These are phyloP conservation scores for Acidiella bohemica DNA, from an alignment of 495 filamentous ascomycete species.

Conservation along the genomic window DNA sequence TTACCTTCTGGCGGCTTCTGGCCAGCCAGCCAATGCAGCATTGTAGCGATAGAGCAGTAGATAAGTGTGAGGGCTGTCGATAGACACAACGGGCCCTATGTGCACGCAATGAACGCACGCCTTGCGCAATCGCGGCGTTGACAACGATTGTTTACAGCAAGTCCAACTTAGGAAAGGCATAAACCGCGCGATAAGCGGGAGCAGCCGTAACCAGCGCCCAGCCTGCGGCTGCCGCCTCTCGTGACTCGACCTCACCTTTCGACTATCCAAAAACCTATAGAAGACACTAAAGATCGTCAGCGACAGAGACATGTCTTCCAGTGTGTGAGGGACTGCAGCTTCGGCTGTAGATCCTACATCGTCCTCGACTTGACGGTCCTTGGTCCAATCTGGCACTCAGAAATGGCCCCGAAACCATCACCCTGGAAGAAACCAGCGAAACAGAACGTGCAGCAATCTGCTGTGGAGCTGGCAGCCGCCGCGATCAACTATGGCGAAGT, in stretches of 20 bases:
- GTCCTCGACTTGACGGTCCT: too few species aligned
- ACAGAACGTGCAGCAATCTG: neutral
- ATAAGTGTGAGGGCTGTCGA: too few species aligned
- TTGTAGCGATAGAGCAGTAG: too few species aligned
- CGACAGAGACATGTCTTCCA: constrained; percentile 14
- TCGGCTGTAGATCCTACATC: constrained; percentile 30
- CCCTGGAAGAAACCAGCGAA: constrained; percentile 22
- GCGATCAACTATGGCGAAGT: constrained; percentile 56
- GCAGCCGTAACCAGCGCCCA: neutral
- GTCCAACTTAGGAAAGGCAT: neutral
- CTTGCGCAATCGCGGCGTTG: neutral
- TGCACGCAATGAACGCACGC: neutral
- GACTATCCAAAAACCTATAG: too few species aligned
- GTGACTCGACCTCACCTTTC: neutral
- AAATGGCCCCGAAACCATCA: constrained; percentile 30
- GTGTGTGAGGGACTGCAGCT: constrained; percentile 29
- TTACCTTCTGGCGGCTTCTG: constrained; percentile 15
- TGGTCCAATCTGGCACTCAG: too few species aligned
- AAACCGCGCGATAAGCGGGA: too few species aligned
- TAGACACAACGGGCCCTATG: neutral
- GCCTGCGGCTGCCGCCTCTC: neutral
- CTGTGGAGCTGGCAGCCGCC: constrained; percentile 3
- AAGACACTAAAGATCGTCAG: neutral
- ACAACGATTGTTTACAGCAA: neutral
- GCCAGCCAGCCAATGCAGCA: constrained; percentile 31